Evolutionary conservation across 345 rosid species (phyloP).

Genomic region (Populus tremula): DNA sequence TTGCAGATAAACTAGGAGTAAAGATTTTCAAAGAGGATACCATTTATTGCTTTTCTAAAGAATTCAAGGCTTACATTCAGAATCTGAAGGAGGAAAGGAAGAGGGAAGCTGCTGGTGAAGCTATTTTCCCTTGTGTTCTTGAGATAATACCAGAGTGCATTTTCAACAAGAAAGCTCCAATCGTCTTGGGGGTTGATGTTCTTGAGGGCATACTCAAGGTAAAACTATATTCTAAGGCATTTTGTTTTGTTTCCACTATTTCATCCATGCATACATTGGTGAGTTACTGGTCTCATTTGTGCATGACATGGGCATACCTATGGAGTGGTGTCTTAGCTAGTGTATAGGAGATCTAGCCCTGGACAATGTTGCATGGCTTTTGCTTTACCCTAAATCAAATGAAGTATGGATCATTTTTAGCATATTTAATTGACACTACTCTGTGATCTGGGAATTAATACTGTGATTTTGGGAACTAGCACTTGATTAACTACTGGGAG

Average conservation of each 20-base stretch:
- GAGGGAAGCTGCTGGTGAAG: slow-evolving; percentile 90
- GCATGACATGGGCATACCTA: too few species aligned
- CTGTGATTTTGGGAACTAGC: too few species aligned
- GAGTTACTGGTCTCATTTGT: neutral
- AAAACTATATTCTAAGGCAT: neutral
- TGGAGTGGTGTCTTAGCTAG: too few species aligned
- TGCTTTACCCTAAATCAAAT: too few species aligned
- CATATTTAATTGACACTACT: too few species aligned
- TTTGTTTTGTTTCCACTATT: neutral
- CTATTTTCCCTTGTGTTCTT: slow-evolving; percentile 88
- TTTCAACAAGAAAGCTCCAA: slow-evolving; percentile 85
- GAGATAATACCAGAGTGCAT: slow-evolving; percentile 69
- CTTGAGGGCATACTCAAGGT: slow-evolving; percentile 78
- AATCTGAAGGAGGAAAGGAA: slow-evolving; percentile 84
- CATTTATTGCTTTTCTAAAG: slow-evolving; percentile 85
- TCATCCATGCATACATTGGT: neutral
- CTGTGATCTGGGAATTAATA: too few species aligned
- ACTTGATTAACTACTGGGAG: too few species aligned
- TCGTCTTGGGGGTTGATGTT: slow-evolving; percentile 83
- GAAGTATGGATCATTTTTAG: too few species aligned
- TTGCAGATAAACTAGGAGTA: slow-evolving; percentile 82
- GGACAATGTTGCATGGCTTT: too few species aligned
- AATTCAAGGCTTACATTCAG: slow-evolving; percentile 76
- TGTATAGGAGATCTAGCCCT: too few species aligned
- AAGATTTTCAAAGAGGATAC: slow-evolving; percentile 89